A percentile compares a stretch with the other conserved stretches of the same genome.
These are phyloP conservation scores for Pseudopyricularia javanii DNA, from an alignment of 2,329 filamentous ascomycete genomes.

Conservation along the genomic window DNA sequence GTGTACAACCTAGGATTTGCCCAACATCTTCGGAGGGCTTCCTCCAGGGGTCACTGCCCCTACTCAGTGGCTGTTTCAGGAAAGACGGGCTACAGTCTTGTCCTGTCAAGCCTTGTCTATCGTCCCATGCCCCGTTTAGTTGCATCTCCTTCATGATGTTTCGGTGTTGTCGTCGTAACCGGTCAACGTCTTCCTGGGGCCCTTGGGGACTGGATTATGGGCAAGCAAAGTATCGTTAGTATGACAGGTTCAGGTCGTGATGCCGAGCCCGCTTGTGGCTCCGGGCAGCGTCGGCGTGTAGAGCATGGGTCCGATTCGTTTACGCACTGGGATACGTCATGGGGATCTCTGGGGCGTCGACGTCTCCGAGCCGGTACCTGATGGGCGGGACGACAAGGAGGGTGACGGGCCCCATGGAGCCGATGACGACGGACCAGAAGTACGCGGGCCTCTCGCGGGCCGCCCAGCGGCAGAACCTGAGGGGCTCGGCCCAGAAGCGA, in stretches of 20 bases:
- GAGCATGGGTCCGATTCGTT: background rate
- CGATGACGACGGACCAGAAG: conserved; percentile 77
- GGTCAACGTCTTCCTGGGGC: conserved; percentile 44
- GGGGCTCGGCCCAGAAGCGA: conserved; percentile 71
- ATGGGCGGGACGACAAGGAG: conserved; percentile 64
- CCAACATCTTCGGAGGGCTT: background rate
- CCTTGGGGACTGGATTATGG: conserved; percentile 35
- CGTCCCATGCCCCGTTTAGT: background rate
- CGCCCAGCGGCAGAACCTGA: conserved; percentile 81
- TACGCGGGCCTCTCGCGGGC: conserved; percentile 79
- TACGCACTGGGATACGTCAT: conserved; percentile 84
- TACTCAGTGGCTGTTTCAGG: background rate
- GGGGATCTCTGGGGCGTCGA: conserved; percentile 60
- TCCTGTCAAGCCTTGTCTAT: background rate
- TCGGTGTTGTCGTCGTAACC: conserved; percentile 45
- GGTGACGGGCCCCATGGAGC: conserved; percentile 56
- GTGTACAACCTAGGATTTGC: background rate
- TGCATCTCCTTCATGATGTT: conserved; percentile 1
- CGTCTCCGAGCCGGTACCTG: conserved; percentile 60
- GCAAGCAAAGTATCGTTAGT: background rate
- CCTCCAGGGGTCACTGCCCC: background rate
- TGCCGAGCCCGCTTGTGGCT: background rate
- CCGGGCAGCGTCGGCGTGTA: too few relatives aligned
- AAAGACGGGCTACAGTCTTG: background rate
- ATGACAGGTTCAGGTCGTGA: background rate